These are phyloP conservation scores for Ophiosphaerella korrae DNA, from an alignment of 2,329 filamentous ascomycete genomes.

Conservation along the genomic window DNA sequence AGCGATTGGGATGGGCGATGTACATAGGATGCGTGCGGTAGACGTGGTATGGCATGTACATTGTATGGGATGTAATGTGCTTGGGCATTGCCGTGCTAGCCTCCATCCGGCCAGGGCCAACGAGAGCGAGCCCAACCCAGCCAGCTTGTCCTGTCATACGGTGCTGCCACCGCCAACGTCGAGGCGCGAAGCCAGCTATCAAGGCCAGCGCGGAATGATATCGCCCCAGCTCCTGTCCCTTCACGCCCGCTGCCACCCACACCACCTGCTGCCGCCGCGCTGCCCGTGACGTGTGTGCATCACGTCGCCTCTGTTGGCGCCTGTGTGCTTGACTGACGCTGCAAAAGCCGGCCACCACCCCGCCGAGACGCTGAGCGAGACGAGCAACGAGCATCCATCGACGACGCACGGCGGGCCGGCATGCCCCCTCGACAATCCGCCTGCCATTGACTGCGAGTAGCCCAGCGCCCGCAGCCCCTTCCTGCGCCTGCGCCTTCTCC, in stretches of 20 bases:
- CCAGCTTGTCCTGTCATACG: too few species aligned
- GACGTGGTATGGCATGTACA: neutral
- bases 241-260: neutral
- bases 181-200: too few species aligned
- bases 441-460: constrained; percentile 8
- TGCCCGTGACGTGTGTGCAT: too few species aligned
- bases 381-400: neutral
- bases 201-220: constrained; percentile 2
- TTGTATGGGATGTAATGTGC: too few species aligned
- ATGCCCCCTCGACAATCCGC: constrained; percentile 35
- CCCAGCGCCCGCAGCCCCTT: too few species aligned
- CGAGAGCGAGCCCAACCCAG: constrained; percentile 5
- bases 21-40: too few species aligned
- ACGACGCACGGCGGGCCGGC: constrained; percentile 33
- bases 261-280: too few species aligned
- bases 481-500: too few species aligned
- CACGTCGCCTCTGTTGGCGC: too few species aligned
- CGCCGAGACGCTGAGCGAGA: neutral
- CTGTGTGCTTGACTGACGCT: constrained; percentile 5
- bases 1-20: too few species aligned
- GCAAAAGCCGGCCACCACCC: constrained; percentile 12
- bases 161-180: too few species aligned
- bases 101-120: constrained; percentile 4
- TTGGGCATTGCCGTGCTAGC: neutral
- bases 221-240: neutral